phyloP scores from a whole-genome alignment of 2,329 filamentous ascomycete genomes.

The Beauveria brongniartii region DNA sequence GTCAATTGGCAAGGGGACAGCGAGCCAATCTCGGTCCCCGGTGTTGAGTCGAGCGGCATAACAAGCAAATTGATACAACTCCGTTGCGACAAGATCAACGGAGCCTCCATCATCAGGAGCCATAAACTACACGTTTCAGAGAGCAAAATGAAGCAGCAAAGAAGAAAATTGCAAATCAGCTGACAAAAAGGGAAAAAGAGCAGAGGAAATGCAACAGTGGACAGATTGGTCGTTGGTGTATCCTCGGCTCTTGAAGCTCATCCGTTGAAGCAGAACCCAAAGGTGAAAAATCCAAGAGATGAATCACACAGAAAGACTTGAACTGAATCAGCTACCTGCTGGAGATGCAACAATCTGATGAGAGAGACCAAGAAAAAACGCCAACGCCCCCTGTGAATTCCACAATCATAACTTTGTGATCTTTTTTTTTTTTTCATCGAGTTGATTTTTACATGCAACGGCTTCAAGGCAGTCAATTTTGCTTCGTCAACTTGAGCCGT shows the following conservation, averaged over 20 bases:
- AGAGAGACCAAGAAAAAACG: conserved; percentile 33
- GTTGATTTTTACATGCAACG: conserved; percentile 14
- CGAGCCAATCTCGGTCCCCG: conserved; percentile 5
- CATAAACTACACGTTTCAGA: neutral
- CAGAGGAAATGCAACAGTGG: conserved; percentile 19
- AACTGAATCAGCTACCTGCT: conserved; percentile 22
- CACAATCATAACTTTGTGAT: conserved; percentile 13
- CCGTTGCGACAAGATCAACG: neutral
- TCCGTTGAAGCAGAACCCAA: conserved; percentile 28
- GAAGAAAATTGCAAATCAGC: conserved; percentile 3
- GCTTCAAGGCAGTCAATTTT: conserved; percentile 9
- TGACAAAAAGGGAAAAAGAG: conserved; percentile 18
- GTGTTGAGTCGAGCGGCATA: neutral
- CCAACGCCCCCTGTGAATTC: conserved; percentile 20
- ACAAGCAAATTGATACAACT: conserved; percentile 8
- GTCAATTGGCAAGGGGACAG: neutral
- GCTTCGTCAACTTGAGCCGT: conserved; percentile 17
- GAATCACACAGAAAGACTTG: conserved; percentile 17
- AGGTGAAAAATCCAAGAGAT: conserved; percentile 32
- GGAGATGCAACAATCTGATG: conserved; percentile 41
- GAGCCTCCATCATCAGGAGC: conserved; percentile 3
- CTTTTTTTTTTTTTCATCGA: conserved; percentile 20
- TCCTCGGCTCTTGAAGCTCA: conserved; percentile 33
- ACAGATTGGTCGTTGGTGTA: conserved; percentile 21
- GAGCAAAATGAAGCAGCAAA: neutral